Conservation (phyloP, 2,329 filamentous ascomycete genomes). For the Verticillium klebahnii region DNA sequence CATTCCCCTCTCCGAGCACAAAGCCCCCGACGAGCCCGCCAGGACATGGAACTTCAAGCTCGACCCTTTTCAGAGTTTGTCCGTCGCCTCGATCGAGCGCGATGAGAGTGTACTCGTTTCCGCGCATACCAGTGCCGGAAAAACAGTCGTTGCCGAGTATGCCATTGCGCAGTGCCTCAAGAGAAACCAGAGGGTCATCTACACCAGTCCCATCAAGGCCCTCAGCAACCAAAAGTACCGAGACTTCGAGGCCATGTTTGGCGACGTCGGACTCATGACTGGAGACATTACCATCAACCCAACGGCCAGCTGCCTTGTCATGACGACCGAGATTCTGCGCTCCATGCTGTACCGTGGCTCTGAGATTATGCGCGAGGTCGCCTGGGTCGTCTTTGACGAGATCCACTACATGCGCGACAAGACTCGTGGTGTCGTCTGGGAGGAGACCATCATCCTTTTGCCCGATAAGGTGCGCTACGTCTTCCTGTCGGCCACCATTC, state of each 20-base stretch:
- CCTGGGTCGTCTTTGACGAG: conserved; percentile 97
- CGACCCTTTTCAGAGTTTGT: conserved; percentile 94
- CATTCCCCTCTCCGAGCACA: conserved; percentile 90
- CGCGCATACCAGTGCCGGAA: conserved; percentile 94
- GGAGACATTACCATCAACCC: conserved; percentile 99
- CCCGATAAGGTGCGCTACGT: conserved; percentile 99
- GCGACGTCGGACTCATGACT: conserved; percentile 96
- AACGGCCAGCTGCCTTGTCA: conserved; percentile 93
- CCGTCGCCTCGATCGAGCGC: conserved; percentile 90
- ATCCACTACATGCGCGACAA: conserved; percentile 98
- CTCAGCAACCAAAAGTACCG: conserved; percentile 98
- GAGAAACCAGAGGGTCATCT: conserved; percentile 97
- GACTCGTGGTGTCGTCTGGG: conserved; percentile 93
- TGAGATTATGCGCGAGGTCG: conserved; percentile 98
- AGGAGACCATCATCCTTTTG: conserved; percentile 96
- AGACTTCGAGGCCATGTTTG: conserved; percentile 93
- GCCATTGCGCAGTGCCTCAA: conserved; percentile 96
- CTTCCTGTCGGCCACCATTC: conserved; percentile 95
- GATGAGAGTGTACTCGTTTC: conserved; percentile 96
- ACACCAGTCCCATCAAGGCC: conserved; percentile 98
- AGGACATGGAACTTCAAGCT: conserved; percentile 83
- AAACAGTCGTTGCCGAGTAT: conserved; percentile 97
- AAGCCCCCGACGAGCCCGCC: conserved; percentile 81
- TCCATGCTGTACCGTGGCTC: conserved; percentile 98
- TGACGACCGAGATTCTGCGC: conserved; percentile 98